Base-by-base conservation (phyloP, 139 green algal species). In the Micromonas pusilla region DNA sequence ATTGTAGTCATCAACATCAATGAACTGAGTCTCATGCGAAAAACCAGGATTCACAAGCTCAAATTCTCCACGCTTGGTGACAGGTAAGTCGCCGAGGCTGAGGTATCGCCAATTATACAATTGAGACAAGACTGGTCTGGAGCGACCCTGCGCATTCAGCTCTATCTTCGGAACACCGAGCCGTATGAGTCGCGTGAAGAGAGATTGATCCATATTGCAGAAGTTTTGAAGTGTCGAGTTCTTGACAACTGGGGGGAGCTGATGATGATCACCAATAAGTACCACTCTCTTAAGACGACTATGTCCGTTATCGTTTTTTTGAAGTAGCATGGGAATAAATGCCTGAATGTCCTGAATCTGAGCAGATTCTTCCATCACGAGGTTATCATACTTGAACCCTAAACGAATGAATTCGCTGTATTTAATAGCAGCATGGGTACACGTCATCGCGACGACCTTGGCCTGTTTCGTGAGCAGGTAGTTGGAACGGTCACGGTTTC, bases 381-480 rank as follows among this genome's bases (percentile, higher is more conserved):
- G 85, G 81, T 92, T 98, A 88, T 99, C 95, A 73, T 97, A 99
- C 82, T 94, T 90, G 81, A 99, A 93, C 3, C 89, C 92, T 71
- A 98, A 81, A 30, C 92, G 81, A 36, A 99, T 73, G 84, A 99
- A 99, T 82, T 99, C 95, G 53, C 85, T 76, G 0, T 93, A 86
- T 87, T 98, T 98, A 21, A 99, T 85, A 0, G 95, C 95, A 1
- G 95, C 95, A 78, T 99, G 94, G 31, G 95, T 99, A 86, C 93
- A 98, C 2, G 95, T 99, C 95, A 99, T 99, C n/a, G 95, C 95
- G 83, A 99, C 91, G 53, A 99, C 90, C 86, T 97, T 97, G 72
- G 93, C 93, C 83, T 98, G 93, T 82, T 94, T 93, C 0, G 93
- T 97, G 79, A 94, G 91, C 60, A 99, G 85, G 89, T 99, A 99